Evolutionary conservation across 495 filamentous ascomycete genomes (phyloP).

Genomic region (Darksidea phi): DNA sequence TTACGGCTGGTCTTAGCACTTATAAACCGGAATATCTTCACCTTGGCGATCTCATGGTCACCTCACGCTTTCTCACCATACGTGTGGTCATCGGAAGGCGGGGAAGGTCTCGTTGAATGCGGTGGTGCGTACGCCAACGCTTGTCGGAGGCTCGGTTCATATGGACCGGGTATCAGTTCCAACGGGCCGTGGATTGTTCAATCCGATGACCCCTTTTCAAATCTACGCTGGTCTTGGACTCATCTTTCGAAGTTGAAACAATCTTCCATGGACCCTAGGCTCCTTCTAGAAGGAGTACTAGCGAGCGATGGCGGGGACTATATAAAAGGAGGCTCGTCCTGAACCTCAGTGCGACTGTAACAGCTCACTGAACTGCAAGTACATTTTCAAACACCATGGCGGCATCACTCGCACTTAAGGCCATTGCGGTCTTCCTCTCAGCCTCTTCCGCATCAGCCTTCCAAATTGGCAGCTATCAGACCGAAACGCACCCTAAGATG

Average conservation of each 20-base stretch:
- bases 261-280: conserved; percentile 3
- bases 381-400: conserved; percentile 9
- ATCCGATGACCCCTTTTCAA: conserved; percentile 25
- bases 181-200: conserved; percentile 7
- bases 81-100: conserved; percentile 1
- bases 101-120: neutral
- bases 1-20: conserved; percentile 1
- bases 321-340: conserved; percentile 12
- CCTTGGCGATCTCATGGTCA: conserved; percentile 6
- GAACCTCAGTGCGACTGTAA: neutral
- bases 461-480: conserved; percentile 30
- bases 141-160: neutral
- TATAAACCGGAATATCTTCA: conserved; percentile 9
- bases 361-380: neutral
- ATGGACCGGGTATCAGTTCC: conserved; percentile 6
- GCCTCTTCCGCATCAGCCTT: conserved; percentile 27
- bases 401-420: conserved; percentile 11
- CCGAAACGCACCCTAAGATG: conserved; percentile 40
- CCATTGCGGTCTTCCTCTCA: conserved; percentile 20
- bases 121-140: conserved; percentile 10
- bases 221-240: conserved; percentile 8
- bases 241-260: conserved; percentile 5
- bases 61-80: neutral
- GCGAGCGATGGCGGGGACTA: neutral
- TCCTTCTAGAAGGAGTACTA: neutral